phyloP scores from a whole-genome alignment of 116 monocot species.

The Cymodocea nodosa region DNA sequence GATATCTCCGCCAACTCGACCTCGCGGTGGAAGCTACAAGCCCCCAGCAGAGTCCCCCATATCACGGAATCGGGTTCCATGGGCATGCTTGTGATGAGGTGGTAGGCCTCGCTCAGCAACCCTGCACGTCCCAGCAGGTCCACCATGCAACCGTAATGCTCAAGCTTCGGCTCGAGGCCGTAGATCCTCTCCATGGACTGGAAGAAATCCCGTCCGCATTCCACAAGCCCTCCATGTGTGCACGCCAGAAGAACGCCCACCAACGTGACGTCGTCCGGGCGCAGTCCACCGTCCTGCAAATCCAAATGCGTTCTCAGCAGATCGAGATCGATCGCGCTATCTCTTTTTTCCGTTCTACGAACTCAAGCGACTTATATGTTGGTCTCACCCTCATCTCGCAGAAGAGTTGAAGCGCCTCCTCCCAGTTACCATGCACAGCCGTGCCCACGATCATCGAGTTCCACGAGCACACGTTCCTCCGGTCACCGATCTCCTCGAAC shows the following conservation, averaged over 20 bases:
- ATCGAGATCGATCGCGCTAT: neutral
- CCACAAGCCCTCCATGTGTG: slow-evolving; percentile 53
- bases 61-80: slow-evolving; percentile 54
- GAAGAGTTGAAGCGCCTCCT: slow-evolving; percentile 42
- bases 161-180: slow-evolving; percentile 32
- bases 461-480: slow-evolving; percentile 59
- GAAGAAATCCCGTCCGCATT: slow-evolving; percentile 30
- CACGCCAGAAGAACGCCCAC: slow-evolving; percentile 58
- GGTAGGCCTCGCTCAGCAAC: slow-evolving; percentile 32
- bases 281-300: slow-evolving; percentile 27
- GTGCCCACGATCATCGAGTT: slow-evolving; percentile 69
- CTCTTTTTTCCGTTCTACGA: neutral
- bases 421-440: slow-evolving; percentile 54
- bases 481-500: slow-evolving; percentile 38
- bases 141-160: slow-evolving; percentile 78
- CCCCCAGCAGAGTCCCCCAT: slow-evolving; percentile 74
- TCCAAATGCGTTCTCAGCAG: neutral
- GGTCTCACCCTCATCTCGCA: slow-evolving; percentile 30
- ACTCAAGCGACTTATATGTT: neutral
- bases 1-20: slow-evolving; percentile 49
- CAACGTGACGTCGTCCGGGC: slow-evolving; percentile 51
- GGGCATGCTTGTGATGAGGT: slow-evolving; percentile 42
- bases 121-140: slow-evolving; percentile 65
- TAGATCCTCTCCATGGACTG: slow-evolving; percentile 36
- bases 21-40: slow-evolving; percentile 60